These are phyloP conservation scores for Arthrocladium fulminans DNA, from an alignment of 2,329 filamentous ascomycete genomes.

Conservation along the genomic window DNA sequence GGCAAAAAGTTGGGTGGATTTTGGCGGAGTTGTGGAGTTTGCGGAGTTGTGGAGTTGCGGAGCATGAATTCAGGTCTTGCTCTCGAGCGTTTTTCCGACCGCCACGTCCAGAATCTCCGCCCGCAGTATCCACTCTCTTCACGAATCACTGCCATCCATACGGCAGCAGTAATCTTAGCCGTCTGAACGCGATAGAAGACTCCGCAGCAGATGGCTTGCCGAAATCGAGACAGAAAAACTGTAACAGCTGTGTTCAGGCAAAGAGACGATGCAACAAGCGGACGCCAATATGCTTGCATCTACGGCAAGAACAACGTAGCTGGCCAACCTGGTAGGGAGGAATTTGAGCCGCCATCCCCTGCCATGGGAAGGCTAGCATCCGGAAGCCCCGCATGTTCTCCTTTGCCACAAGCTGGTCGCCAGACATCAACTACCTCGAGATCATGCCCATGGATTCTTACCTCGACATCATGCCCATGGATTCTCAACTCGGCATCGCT, in stretches of 20 bases:
- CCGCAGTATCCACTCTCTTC: not conserved
- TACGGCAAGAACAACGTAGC: not conserved
- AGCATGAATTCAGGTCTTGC: not conserved
- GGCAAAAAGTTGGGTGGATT: no score
- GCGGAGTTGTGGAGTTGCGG: not conserved
- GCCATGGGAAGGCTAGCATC: not conserved
- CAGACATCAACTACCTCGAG: not conserved
- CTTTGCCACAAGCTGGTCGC: not conserved
- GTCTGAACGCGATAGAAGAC: not conserved
- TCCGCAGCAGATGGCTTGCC: not conserved
- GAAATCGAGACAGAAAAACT: constrained; percentile 4
- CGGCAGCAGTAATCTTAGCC: not conserved
- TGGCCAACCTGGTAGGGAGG: not conserved
- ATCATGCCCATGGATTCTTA: not conserved
- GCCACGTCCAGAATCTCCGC: not conserved
- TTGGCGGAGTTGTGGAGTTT: not conserved
- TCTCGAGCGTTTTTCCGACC: not conserved
- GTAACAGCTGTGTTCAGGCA: constrained; percentile 4
- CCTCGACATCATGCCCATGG: not conserved
- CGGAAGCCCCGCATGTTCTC: not conserved
- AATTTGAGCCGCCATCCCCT: not conserved
- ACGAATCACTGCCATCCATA: not conserved
- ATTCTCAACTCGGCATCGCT: not conserved
- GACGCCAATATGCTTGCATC: constrained; percentile 4
- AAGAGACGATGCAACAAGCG: constrained; percentile 5